Evolutionary conservation across 352 stramenopile species (phyloP).

Genomic region (Pythium coloratum): DNA sequence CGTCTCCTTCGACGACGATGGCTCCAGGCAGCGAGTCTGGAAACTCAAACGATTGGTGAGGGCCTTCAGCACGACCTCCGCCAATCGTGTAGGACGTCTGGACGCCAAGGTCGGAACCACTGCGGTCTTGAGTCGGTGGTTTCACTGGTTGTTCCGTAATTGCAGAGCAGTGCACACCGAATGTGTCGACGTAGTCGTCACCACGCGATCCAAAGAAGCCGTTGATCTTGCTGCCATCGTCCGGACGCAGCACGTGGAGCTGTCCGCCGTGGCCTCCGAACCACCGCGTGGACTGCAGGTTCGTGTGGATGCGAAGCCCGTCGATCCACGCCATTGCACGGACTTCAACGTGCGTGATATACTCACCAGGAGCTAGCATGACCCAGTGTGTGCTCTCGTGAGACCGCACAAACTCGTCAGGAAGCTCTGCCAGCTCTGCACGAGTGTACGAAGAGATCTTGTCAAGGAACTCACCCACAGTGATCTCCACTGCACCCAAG

Average conservation of each 20-base stretch:
- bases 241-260: conserved; percentile 41
- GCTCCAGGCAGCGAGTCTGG: conserved; percentile 21
- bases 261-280: conserved; percentile 55
- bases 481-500: conserved; percentile 48
- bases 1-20: conserved; percentile 37
- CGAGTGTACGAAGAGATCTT: conserved; percentile 42
- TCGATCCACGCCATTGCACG: conserved; percentile 65
- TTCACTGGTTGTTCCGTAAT: conserved; percentile 2
- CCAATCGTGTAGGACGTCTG: conserved; percentile 8
- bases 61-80: conserved; percentile 24
- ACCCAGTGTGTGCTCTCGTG: conserved; percentile 42
- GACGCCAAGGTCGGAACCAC: neutral
- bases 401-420: conserved; percentile 25
- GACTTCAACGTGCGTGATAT: conserved; percentile 52
- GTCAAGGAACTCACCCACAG: conserved; percentile 45
- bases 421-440: conserved; percentile 22
- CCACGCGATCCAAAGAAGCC: conserved; percentile 56
- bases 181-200: conserved; percentile 45
- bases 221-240: conserved; percentile 43
- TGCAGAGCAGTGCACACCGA: conserved; percentile 41
- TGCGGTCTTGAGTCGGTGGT: neutral
- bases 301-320: conserved; percentile 66
- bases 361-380: conserved; percentile 44
- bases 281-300: conserved; percentile 55
- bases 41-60: conserved; percentile 16